phyloP scores from a whole-genome alignment of 306 rosid genomes.

The Quercus robur region DNA sequence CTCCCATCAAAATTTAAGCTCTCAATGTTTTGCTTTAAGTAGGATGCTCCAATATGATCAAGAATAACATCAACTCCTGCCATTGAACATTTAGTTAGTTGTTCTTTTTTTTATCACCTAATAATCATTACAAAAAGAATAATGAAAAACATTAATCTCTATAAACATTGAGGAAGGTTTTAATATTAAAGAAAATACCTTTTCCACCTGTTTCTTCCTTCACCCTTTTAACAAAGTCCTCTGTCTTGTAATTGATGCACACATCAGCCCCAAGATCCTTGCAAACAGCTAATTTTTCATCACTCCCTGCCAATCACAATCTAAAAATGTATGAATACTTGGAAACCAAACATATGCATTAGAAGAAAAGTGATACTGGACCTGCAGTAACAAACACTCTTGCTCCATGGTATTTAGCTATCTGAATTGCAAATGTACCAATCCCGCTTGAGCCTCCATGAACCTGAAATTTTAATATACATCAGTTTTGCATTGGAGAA shows the following conservation, averaged over 20 bases:
- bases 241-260: conserved; percentile 80
- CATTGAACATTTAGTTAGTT: conserved; percentile 4
- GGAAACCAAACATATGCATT: neutral
- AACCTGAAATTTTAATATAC: conserved; percentile 42
- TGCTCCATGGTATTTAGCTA: conserved; percentile 67
- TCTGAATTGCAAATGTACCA: conserved; percentile 97
- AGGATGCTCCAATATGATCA: conserved; percentile 82
- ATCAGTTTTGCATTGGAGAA: conserved; percentile 10
- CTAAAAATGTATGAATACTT: conserved; percentile 8
- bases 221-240: conserved; percentile 80
- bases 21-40: conserved; percentile 65
- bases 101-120: neutral
- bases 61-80: conserved; percentile 95
- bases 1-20: conserved; percentile 86
- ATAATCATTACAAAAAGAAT: neutral
- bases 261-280: conserved; percentile 84
- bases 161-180: neutral
- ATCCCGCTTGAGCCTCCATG: conserved; percentile 99
- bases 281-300: conserved; percentile 75
- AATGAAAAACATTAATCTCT: neutral
- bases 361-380: conserved; percentile 10
- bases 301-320: conserved; percentile 58
- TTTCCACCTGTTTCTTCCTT: conserved; percentile 90
- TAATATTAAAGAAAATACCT: conserved; percentile 42
- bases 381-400: conserved; percentile 91